Evolutionary conservation across 106 monocot genomes (phyloP).

Genomic region (Phalaenopsis aphrodite): DNA sequence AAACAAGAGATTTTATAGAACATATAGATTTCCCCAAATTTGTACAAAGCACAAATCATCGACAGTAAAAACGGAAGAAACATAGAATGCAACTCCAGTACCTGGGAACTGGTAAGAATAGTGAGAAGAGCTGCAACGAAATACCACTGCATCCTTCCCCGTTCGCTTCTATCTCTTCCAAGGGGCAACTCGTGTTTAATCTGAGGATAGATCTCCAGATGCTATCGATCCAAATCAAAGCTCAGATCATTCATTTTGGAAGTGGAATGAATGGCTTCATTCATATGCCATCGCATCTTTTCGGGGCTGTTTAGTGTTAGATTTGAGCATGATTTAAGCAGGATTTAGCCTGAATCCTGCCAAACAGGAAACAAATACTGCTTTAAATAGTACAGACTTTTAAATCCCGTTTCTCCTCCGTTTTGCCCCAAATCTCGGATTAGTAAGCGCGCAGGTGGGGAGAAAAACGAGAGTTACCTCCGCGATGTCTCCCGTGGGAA

Average conservation of each 20-base stretch:
- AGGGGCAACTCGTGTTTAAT: not conserved
- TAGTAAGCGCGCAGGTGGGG: too few species aligned
- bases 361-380: too few species aligned
- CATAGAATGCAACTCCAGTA: not conserved
- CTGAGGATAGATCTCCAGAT: not conserved
- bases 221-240: not conserved
- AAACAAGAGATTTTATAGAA: not conserved
- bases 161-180: not conserved
- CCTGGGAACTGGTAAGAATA: constrained; percentile 89
- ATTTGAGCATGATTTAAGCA: too few species aligned
- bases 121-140: constrained; percentile 75
- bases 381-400: too few species aligned
- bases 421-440: too few species aligned
- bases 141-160: constrained; percentile 61
- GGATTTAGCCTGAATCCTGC: too few species aligned
- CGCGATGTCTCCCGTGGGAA: too few species aligned
- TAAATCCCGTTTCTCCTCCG: too few species aligned
- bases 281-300: too few species aligned
- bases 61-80: not conserved
- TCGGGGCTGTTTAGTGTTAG: too few species aligned
- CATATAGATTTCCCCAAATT: not conserved
- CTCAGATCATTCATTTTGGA: not conserved
- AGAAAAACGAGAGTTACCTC: too few species aligned
- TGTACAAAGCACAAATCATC: not conserved
- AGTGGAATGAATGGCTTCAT: too few species aligned